Evolutionary conservation across 2,329 filamentous ascomycete genomes (phyloP).

Genomic region (Geoglossum cookeanum): DNA sequence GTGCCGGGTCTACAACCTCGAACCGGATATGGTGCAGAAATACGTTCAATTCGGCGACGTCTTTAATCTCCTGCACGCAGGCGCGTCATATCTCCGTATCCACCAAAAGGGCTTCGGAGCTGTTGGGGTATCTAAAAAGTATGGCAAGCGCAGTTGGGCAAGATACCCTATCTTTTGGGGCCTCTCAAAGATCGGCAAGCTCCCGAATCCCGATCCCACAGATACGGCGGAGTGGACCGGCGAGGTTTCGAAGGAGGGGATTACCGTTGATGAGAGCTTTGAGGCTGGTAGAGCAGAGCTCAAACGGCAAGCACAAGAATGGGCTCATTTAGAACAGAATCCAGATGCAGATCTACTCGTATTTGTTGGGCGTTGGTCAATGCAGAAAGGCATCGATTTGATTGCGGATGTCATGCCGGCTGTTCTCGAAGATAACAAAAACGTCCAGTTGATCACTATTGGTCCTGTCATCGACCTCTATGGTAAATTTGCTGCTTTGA

Average conservation of each 20-base stretch:
- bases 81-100: slow-evolving; percentile 41
- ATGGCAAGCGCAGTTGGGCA: slow-evolving; percentile 47
- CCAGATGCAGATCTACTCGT: slow-evolving; percentile 45
- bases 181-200: slow-evolving; percentile 38
- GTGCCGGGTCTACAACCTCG: slow-evolving; percentile 43
- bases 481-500: slow-evolving; percentile 47
- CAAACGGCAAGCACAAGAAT: slow-evolving; percentile 44
- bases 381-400: slow-evolving; percentile 49
- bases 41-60: slow-evolving; percentile 51
- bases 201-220: slow-evolving; percentile 46
- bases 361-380: slow-evolving; percentile 49
- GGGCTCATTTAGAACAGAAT: slow-evolving; percentile 43
- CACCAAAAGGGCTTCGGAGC: slow-evolving; percentile 50
- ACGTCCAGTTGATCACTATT: slow-evolving; percentile 42
- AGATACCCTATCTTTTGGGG: slow-evolving; percentile 54
- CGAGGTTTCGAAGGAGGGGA: slow-evolving; percentile 26
- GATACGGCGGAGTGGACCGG: slow-evolving; percentile 38
- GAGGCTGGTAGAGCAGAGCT: slow-evolving; percentile 34
- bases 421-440: slow-evolving; percentile 38
- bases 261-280: slow-evolving; percentile 30
- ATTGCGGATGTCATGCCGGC: slow-evolving; percentile 50
- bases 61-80: slow-evolving; percentile 50
- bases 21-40: slow-evolving; percentile 33
- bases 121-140: slow-evolving; percentile 49
- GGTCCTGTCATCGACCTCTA: slow-evolving; percentile 50